Base-by-base conservation (phyloP, 106 monocot species). In the Xerophyta viscosa region DNA sequence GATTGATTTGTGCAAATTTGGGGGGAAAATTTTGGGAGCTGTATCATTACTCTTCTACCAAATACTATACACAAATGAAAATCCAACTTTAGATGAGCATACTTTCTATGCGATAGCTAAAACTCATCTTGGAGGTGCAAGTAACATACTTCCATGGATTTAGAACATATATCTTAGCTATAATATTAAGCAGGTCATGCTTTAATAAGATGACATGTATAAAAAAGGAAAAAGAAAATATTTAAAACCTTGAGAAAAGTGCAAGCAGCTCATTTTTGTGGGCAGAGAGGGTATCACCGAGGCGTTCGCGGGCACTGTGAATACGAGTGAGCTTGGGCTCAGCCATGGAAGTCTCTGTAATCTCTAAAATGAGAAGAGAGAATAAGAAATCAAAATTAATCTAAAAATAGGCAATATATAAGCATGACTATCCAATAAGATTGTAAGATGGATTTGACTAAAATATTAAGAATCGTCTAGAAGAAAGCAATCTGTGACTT, bases 191-290 rank as follows among this genome's bases (percentile, higher is more conserved):
- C n/a, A n/a, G n/a, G n/a, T n/a, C n/a, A n/a, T n/a, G n/a, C n/a
- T n/a, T n/a, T n/a, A n/a, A n/a, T n/a, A 13, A 53, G 2, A 29
- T 8, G 0, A 27, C 25, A 29, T 0, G 27, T 3, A 11, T 12
- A 29, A n/a, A 31, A 29, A 11, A 6, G 14, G 2, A 8, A 53
- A 18, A 3, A 29, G 27, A 2, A 31, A 21, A 54, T 18, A 12
- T 54, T 53, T 17, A 36, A 8, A 19, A 86, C 86, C 67, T 81
- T 41, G 86, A 77, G 54, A 86, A 86, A 27, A 86, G 46, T n/a
- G 80, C 70, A 20, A 80, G 52, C 55, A 86, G 58, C 51, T 81
- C 86, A 63, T 73, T 77, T 27, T 68, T 65, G 37, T 81, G 73
- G 21, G 80, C 69, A 17, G 86, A 58, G 28, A 86, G 70, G 20